Evolutionary conservation across 208 protist species (phyloP), one percentile per base, ranked within the genome.

Genomic region (Trichomonas tenax): DNA sequence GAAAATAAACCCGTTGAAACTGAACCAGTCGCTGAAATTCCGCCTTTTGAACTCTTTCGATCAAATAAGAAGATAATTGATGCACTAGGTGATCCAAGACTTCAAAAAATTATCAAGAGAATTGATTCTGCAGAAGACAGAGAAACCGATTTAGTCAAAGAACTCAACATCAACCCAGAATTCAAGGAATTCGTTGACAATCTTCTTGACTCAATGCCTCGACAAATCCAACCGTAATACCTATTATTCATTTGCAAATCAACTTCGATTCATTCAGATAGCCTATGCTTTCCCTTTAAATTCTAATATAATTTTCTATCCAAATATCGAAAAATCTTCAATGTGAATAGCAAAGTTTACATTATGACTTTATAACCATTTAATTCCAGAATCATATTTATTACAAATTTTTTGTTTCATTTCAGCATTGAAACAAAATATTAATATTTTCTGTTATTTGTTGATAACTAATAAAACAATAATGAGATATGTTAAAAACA

Each of bases 121-220:
- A 89, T 89, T 48, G 82, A 89, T 89, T 89, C 82, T n/a, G 82
- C 82, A n/a, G 36, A 89, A 89, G 40, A 89, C 21, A 0, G 82
- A 0, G 82, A 89, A 89, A 31, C 23, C 0, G 82, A 89, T 31
- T 40, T 89, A 17, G 40, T 89, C 14, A 89, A 48, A 44, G 82
- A 89, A 48, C 14, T 89, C 0, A n/a, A 44, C n/a, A 89, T 89
- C 40, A 89, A 89, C 41, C 82, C 82, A 48, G 34, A 89, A 26
- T 89, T 89, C 36, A 89, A 89, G n/a, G 34, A 89, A 21, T 89
- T 89, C 31, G 82, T 89, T 48, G 34, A 44, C 17, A 31, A 44
- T 48, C 17, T 89, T n/a, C 40, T 89, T 10, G 40, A 44, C n/a
- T 21, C 82, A 14, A n/a, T 23, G 23, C 82, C 82, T 21, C 11